Base-by-base conservation (phyloP, 148 eudicot genomes). In the Chenopodium album region DNA sequence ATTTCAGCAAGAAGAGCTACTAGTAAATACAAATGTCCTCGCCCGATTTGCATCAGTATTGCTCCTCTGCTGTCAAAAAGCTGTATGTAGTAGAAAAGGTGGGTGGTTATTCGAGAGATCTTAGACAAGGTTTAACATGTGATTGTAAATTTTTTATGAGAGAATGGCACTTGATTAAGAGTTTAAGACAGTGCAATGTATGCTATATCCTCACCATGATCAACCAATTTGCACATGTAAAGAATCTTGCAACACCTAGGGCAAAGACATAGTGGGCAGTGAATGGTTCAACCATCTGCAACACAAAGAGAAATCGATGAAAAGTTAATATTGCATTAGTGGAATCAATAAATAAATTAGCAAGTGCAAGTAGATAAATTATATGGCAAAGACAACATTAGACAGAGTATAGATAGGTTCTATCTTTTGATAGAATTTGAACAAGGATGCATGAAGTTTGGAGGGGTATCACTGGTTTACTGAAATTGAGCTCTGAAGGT, bases 231-330 rank as follows among this genome's bases (percentile, higher is more conserved):
- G 98, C 98, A 41, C 89, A 93, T 19, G 92, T 90, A 37, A 94
- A 76, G 85, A 93, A 93, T 85, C 95, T 90, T 59, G 97, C 89
- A 75, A 94, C 82, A 9, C 97, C 98, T 28, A 94, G 74, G 63
- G 98, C 98, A 86, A 94, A 94, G 69, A 94, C 97, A 52, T 94
- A 94, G 80, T 92, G 92, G 20, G 90, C 92, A 0, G 98, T 92
- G 72, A 92, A 93, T 46, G 98, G 97, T 73, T 94, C 98, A 79
- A 94, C 87, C 89, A 92, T 88, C 98, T 94, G 90, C 78, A 85
- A 85, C 9, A 69, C 29, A 54, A 37, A 46, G 37, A 41, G 71
- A 82, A 37, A 73, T 46, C 74, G 32, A 59, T 48, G 3, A 64
- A 29, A 1, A 28, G 28, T 26, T 9, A 22, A 19, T 59, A 46